Base-by-base conservation (phyloP, 2,329 filamentous ascomycete genomes). In the Neopestalotiopsis sp. region DNA sequence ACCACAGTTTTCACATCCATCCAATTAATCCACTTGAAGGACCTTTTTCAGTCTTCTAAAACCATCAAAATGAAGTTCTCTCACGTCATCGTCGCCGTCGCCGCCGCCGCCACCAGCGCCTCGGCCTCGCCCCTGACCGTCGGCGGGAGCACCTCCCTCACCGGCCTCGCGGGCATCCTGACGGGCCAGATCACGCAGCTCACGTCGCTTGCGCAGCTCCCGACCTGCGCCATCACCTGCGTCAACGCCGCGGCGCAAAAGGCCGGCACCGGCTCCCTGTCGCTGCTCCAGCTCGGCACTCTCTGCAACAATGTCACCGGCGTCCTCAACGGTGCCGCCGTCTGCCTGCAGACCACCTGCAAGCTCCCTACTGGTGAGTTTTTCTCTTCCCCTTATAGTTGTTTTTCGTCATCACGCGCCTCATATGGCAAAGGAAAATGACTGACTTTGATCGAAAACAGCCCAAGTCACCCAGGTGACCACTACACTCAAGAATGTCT, bases 21-120 rank as follows among this genome's bases (percentile, higher is more conserved):
- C 45, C 17, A 38, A 38, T 7, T 9, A 38, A 7, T 38, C 34
- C 10, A 10, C 6, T 38, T 10, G 4, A 52, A 52, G 17, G 7
- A 20, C 9, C 45, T n/a, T 52, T 52, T n/a, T 9, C 4, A 6
- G 3, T 9, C 45, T 10, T 4, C 17, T 20, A 52, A 14, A 42
- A 42, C 14, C 42, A n/a, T 49, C 45, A 52, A 52, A 52, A 52
- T 52, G 45, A 52, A 52, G 45, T 52, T 52, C 45, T 52, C 45
- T 7, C n/a, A n/a, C n/a, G 45, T 52, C n/a, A 17, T 52, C 17
- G 14, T 52, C 45, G 45, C 45, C 45, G 17, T n/a, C 4, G 42
- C 45, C 45, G 45, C 45, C 17, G n/a, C 45, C 45, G 45, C 20
- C 45, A n/a, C 45, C 7, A 17, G 17, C 45, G 9, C 4, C 45